Evolutionary conservation across 192 early-diverging fungal genomes (phyloP).

Genomic region (Coemansia sp.): DNA sequence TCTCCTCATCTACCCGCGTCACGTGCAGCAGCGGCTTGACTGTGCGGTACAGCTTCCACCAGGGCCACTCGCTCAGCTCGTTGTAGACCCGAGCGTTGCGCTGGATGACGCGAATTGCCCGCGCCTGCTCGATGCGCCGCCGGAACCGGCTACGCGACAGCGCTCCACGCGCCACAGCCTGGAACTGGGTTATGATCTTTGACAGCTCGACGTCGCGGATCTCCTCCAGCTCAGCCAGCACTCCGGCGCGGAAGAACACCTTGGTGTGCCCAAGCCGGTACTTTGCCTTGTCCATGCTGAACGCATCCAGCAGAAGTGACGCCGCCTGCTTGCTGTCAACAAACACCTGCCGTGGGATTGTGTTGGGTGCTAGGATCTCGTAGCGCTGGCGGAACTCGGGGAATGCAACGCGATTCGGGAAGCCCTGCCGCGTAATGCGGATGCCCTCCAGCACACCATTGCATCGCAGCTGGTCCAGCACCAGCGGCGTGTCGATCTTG

Average conservation of each 20-base stretch:
- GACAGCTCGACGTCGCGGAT: constrained; percentile 78
- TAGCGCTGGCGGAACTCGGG: constrained; percentile 93
- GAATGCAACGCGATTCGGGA: constrained; percentile 90
- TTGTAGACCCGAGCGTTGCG: constrained; percentile 90
- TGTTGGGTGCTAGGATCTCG: constrained; percentile 81
- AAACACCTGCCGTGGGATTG: constrained; percentile 75
- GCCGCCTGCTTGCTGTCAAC: constrained; percentile 88
- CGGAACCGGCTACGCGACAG: constrained; percentile 73
- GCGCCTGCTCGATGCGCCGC: constrained; percentile 69
- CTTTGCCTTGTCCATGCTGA: constrained; percentile 75
- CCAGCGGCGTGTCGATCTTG: constrained; percentile 76
- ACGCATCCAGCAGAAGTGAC: constrained; percentile 69
- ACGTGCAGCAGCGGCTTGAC: constrained; percentile 87
- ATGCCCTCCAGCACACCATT: constrained; percentile 98
- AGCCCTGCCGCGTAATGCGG: constrained; percentile 92
- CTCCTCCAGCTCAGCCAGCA: constrained; percentile 93
- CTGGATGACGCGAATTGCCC: constrained; percentile 92
- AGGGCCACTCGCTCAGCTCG: constrained; percentile 85
- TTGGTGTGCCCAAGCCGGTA: constrained; percentile 91
- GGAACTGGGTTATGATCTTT: constrained; percentile 78
- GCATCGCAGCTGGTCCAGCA: constrained; percentile 91
- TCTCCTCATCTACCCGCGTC: constrained; percentile 77
- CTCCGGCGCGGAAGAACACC: constrained; percentile 95
- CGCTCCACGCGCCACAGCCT: constrained; percentile 83
- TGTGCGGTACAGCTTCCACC: constrained; percentile 94